Evolutionary conservation across 2,329 filamentous ascomycete genomes (phyloP).

Genomic region (Neoscytalidium dimidiatum): DNA sequence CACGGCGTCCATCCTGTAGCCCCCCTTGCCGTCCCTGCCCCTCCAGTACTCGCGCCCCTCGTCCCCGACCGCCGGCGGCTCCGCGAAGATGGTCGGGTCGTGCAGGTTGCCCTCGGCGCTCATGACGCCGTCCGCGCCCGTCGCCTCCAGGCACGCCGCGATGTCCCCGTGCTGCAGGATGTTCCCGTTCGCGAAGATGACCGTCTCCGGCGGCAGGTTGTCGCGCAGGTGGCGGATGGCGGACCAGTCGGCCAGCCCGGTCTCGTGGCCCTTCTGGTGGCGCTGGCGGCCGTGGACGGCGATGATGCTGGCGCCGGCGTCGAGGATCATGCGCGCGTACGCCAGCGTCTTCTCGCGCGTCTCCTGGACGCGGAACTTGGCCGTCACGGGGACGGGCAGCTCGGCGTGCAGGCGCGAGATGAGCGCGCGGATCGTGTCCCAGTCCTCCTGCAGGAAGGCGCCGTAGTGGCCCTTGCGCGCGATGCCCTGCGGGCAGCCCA

Average conservation of each 20-base stretch:
- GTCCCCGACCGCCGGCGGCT: conserved; percentile 62
- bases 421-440: conserved; percentile 76
- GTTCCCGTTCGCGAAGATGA: conserved; percentile 97
- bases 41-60: conserved; percentile 83
- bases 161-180: conserved; percentile 81
- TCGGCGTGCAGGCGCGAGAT: conserved; percentile 80
- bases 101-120: conserved; percentile 93
- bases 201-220: conserved; percentile 79
- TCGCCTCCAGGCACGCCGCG: conserved; percentile 73
- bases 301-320: conserved; percentile 86
- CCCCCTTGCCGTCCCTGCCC: conserved; percentile 74
- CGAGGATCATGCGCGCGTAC: conserved; percentile 85
- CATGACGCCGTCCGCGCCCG: conserved; percentile 92
- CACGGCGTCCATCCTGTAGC: conserved; percentile 86
- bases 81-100: conserved; percentile 83
- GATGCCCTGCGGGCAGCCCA: conserved; percentile 96
- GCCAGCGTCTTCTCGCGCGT: conserved; percentile 82
- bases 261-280: conserved; percentile 95
- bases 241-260: conserved; percentile 90
- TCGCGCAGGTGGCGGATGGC: conserved; percentile 81
- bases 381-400: conserved; percentile 82
- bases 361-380: conserved; percentile 90
- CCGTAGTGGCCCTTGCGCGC: conserved; percentile 89
- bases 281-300: conserved; percentile 86
- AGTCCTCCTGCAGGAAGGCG: conserved; percentile 92